Conservation (phyloP, 495 filamentous ascomycete species). For the Hypoxylon trugodes region DNA sequence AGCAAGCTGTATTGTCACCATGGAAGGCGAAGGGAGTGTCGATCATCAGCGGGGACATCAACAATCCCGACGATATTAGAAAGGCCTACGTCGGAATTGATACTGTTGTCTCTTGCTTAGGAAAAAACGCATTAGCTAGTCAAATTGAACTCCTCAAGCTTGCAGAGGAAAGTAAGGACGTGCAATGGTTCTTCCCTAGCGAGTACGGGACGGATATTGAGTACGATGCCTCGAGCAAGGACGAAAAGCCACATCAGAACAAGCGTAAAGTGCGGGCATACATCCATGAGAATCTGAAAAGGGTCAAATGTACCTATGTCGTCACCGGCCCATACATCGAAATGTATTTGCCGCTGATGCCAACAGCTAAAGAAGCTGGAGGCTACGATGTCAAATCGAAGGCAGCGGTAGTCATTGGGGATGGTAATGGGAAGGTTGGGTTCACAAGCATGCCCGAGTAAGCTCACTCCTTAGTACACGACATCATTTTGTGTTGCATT, state of each 20-base stretch:
- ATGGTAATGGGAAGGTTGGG: conserved; percentile 64
- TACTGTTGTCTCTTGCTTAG: conserved; percentile 72
- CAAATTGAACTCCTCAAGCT: conserved; percentile 68
- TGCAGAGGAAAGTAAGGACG: conserved; percentile 61
- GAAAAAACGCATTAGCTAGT: conserved; percentile 62
- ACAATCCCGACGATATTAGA: conserved; percentile 59
- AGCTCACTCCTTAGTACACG: conserved; percentile 40
- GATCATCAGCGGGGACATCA: conserved; percentile 68
- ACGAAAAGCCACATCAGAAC: conserved; percentile 73
- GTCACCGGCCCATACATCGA: conserved; percentile 77
- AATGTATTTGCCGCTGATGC: conserved; percentile 61
- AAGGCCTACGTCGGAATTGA: conserved; percentile 67
- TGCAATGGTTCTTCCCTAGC: conserved; percentile 75
- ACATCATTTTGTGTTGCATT: not conserved
- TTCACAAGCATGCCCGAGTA: conserved; percentile 75
- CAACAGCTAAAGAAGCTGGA: conserved; percentile 50
- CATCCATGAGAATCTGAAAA: conserved; percentile 57
- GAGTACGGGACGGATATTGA: conserved; percentile 82
- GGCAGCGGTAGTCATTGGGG: conserved; percentile 66
- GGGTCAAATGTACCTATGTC: conserved; percentile 71
- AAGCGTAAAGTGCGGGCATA: conserved; percentile 72
- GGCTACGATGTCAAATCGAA: conserved; percentile 65
- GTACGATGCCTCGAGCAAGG: conserved; percentile 64
- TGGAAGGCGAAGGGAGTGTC: conserved; percentile 61
- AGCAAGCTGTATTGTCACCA: conserved; percentile 57